Percentiles rank a stretch among this genome's conserved stretches.
Conservation (phyloP, 768 basidiomycete species). For the Podaxis carcinomalis region DNA sequence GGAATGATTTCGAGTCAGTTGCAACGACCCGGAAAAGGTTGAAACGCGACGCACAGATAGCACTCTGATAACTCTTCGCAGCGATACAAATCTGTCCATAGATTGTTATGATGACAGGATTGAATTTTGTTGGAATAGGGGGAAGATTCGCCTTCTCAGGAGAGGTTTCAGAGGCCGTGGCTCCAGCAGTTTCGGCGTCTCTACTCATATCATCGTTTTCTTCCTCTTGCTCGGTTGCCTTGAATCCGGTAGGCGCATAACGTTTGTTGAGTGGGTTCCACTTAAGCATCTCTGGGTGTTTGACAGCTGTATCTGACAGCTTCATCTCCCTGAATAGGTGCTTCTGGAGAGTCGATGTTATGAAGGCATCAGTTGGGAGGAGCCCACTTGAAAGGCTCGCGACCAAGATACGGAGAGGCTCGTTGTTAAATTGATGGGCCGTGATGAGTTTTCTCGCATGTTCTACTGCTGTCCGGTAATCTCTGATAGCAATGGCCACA, state of each 20-base stretch:
- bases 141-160: slow-evolving; percentile 17
- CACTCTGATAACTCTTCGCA: slow-evolving; percentile 85
- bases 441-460: slow-evolving; percentile 75
- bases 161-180: not conserved
- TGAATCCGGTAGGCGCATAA: slow-evolving; percentile 40
- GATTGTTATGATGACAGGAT: slow-evolving; percentile 63
- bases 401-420: slow-evolving; percentile 73
- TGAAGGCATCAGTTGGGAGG: slow-evolving; percentile 69
- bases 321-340: slow-evolving; percentile 79
- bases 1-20: not conserved
- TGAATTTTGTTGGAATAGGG: slow-evolving; percentile 61
- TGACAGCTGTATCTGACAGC: slow-evolving; percentile 60
- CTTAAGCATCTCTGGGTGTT: slow-evolving; percentile 52
- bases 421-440: slow-evolving; percentile 81
- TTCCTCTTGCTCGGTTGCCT: slow-evolving; percentile 32
- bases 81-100: slow-evolving; percentile 86
- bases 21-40: not conserved
- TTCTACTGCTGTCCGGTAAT: slow-evolving; percentile 59
- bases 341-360: slow-evolving; percentile 77
- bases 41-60: slow-evolving; percentile 65
- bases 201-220: slow-evolving; percentile 27
- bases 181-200: slow-evolving; percentile 19
- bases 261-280: slow-evolving; percentile 62
- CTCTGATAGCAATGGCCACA: slow-evolving; percentile 59
- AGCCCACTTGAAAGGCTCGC: slow-evolving; percentile 71